These are phyloP conservation scores for Crithidia expoeki DNA, from an alignment of 208 protist species.

Conservation along the genomic window DNA sequence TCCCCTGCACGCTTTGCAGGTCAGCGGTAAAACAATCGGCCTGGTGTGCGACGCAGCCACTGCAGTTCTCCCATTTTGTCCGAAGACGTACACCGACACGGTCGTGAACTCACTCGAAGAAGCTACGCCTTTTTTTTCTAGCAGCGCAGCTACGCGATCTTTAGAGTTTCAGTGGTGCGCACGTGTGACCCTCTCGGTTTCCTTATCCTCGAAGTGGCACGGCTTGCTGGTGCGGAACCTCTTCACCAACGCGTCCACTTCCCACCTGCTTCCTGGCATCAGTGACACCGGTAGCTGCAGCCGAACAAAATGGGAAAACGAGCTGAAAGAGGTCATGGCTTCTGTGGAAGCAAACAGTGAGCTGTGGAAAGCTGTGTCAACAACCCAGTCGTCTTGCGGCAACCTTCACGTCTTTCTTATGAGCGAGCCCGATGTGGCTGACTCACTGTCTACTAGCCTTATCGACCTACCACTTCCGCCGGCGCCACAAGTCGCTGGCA, in stretches of 20 bases:
- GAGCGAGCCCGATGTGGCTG: constrained; percentile 19
- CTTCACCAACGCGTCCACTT: neutral
- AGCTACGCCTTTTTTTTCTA: neutral
- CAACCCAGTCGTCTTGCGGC: neutral
- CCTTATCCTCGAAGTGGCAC: constrained; percentile 8
- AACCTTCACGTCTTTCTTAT: constrained; percentile 22
- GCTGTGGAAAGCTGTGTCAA: constrained; percentile 7
- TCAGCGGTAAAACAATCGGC: constrained; percentile 7
- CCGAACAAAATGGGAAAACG: neutral
- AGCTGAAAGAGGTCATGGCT: neutral
- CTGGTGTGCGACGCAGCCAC: constrained; percentile 18
- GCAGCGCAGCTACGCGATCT: neutral
- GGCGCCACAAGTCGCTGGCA: neutral
- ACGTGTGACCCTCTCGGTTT: constrained; percentile 19
- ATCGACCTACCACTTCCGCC: constrained; percentile 15
- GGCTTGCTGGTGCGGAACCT: constrained; percentile 18
- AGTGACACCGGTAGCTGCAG: neutral
- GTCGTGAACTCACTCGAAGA: constrained; percentile 8
- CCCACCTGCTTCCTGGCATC: no score
- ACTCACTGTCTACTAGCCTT: constrained; percentile 11
- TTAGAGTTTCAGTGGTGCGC: constrained; percentile 11
- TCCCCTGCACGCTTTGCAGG: constrained; percentile 14
- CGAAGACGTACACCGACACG: neutral
- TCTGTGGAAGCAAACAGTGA: neutral
- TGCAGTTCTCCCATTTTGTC: constrained; percentile 14